Evolutionary conservation across 306 rosid genomes (phyloP), one percentile per base, ranked within the genome.

Genomic region (Fragaria ananassa): DNA sequence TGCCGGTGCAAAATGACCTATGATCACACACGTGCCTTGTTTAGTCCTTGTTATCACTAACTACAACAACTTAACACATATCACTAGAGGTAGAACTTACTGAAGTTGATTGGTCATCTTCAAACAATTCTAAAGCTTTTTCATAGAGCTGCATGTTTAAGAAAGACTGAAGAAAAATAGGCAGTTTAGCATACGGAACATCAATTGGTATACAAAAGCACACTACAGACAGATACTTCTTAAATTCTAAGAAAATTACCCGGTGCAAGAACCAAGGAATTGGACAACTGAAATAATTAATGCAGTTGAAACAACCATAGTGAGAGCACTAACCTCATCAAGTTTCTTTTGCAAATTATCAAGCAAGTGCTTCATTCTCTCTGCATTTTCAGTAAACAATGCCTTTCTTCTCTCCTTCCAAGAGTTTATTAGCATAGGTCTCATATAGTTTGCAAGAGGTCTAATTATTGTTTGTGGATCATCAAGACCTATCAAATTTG

Each of bases 1-100:
- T 95, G 99, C 85, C 98, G 88, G 83, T 92, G 99, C 86, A 95
- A 82, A 88, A 95, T 89, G 80, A 89, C 93, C 99, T 95, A 90
- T 74, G 74, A 84, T 81, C 86, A 67, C 41, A 53, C 70, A 76
- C 44, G 61, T 51, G 72, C 76, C 73, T 82, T 74, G 74, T 80
- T 78, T 53, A 31, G 65, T 68, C 67, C 77, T 70, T 66, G 82
- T 77, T 82, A 84, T 44, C 76, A 65, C 35, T 60, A 77, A 74
- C 77, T 57, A 60, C 71, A 70, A 23, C 57, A 47, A 63, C 74
- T 82, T 35, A 54, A 57, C 70, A 75, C 46, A 69, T 61, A 60
- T 61, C 45, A 70, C 76, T 75, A 71, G 71, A 51, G 79, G 60
- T 53, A 34, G 47, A 74, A 83, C 97, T 87, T 87, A 95, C 99